Evolutionary conservation across 805 yeast species (phyloP).

Genomic region (Metschnikowia sp.): DNA sequence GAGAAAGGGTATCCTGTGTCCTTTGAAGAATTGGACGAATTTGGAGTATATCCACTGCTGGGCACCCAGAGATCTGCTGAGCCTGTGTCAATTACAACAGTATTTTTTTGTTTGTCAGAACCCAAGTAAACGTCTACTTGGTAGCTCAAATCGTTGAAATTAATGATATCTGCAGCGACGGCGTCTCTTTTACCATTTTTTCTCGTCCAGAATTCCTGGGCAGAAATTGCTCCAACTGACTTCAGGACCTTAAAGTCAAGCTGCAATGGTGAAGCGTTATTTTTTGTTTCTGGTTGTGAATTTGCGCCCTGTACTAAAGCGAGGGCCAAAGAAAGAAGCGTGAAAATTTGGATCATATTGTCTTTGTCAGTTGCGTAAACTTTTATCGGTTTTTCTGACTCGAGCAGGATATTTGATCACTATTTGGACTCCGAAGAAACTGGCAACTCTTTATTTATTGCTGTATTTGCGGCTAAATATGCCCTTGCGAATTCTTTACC

Average conservation of each 20-base stretch:
- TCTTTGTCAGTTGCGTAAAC: not conserved
- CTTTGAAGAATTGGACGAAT: not conserved
- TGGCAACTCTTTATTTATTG: too few species aligned
- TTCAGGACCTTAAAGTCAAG: slow-evolving; percentile 10
- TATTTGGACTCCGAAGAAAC: too few species aligned
- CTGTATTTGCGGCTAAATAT: too few species aligned
- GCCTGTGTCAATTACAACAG: slow-evolving; percentile 40
- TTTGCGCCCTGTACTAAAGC: not conserved
- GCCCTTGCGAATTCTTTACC: not conserved
- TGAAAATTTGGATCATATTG: not conserved
- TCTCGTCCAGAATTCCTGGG: slow-evolving; percentile 3
- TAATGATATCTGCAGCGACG: slow-evolving; percentile 4
- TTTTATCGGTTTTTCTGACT: not conserved
- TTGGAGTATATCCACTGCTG: slow-evolving; percentile 6
- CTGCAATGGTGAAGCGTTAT: slow-evolving; percentile 1
- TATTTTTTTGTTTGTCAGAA: slow-evolving; percentile 23
- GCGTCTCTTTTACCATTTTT: slow-evolving; percentile 4
- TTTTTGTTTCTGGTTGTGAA: not conserved
- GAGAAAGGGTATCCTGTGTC: slow-evolving; percentile 6
- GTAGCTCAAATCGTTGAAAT: slow-evolving; percentile 10
- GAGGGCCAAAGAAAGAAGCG: not conserved
- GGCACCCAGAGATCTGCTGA: slow-evolving; percentile 41
- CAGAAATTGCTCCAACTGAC: not conserved
- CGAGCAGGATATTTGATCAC: not conserved
- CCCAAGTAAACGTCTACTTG: slow-evolving; percentile 19